phyloP scores from a whole-genome alignment of 352 stramenopile species.

The Globisporangium paroecandrum region DNA sequence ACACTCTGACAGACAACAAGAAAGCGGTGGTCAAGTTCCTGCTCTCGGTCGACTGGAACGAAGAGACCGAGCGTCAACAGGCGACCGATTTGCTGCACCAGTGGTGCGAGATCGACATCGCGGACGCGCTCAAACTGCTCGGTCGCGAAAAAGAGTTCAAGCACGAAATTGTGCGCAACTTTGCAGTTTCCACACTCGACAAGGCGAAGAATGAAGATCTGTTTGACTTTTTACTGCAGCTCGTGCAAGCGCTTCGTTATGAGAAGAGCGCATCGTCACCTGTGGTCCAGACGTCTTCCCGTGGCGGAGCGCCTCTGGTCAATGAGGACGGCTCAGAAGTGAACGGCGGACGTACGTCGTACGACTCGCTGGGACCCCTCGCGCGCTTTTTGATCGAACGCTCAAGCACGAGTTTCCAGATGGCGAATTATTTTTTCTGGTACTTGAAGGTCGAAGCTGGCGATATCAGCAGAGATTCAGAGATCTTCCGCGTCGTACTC shows the following conservation, averaged over 20 bases:
- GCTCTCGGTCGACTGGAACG: conserved; percentile 97
- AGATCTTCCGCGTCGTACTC: conserved; percentile 76
- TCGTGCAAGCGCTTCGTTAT: conserved; percentile 97
- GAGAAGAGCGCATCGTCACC: conserved; percentile 43
- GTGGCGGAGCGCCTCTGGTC: conserved; percentile 16
- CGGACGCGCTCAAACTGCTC: conserved; percentile 97
- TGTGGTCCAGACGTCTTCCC: conserved; percentile 30
- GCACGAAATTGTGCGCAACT: conserved; percentile 91
- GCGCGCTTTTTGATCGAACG: conserved; percentile 94
- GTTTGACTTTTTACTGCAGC: conserved; percentile 96
- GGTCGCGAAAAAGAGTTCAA: conserved; percentile 89
- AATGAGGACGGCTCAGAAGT: conserved; percentile 18
- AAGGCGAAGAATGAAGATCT: conserved; percentile 97
- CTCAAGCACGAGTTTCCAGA: conserved; percentile 91
- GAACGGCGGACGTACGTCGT: neutral
- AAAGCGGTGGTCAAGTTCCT: conserved; percentile 98
- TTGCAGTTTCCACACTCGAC: conserved; percentile 95
- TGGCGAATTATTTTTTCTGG: conserved; percentile 99
- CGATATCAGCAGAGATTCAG: conserved; percentile 65
- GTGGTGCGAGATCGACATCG: conserved; percentile 95
- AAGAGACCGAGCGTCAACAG: conserved; percentile 96
- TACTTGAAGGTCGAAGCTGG: conserved; percentile 79
- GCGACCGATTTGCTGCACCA: conserved; percentile 73
- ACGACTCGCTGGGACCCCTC: conserved; percentile 69
- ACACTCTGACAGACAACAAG: conserved; percentile 93